Base-by-base conservation (phyloP, 2,329 filamentous ascomycete species). In the Verticillium longisporum region DNA sequence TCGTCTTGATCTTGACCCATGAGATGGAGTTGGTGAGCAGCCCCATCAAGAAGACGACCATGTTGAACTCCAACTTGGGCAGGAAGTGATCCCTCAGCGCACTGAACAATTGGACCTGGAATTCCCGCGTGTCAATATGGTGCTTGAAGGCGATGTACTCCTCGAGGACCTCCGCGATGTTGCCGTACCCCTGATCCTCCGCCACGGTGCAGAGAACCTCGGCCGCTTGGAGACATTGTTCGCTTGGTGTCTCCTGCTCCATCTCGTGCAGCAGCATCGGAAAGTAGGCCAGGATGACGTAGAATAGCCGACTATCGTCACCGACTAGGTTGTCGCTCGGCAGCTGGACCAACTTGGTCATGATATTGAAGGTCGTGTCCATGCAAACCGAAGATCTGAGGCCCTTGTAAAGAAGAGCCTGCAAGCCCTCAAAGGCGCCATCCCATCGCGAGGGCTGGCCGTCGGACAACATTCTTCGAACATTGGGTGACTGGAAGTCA, bases 1-100 rank as follows among this genome's bases (percentile, higher is more conserved):
- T 96, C 0, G 91, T 92, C 77, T 95, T 94, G 54, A 93, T 80
- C 72, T 96, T 96, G 73, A 98, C 90, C 91, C 92, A 97, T 2
- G 90, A 83, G 1, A 89, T 83, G 37, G 88, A 89, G 70, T 99
- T 99, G 14, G 93, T 97, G 59, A 99, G 80, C 56, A 97, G 83
- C 1, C 95, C 92, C 75, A 98, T 91, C 54, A 98, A 78, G 76
- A 97, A 97, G 1, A 92, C 91, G 11, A 99, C 77, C 78, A 91
- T 91, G 62, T 88, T 85, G 67, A 96, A 92, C 67, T 98, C 94
- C 61, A 91, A 84, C 33, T 85, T 82, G 1, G 93, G 92, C 63
- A 97, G 89, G 74, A 91, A 98, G 33, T 87, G 85, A 56, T 89
- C 85, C 61, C 87, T 85, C 55, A 98, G 80, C 6, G 92, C 89